A percentile compares a stretch with the other conserved stretches of the same genome.
These are phyloP conservation scores for Kregervanrija pseudodelftensis DNA, from an alignment of 805 yeast species.

Conservation along the genomic window DNA sequence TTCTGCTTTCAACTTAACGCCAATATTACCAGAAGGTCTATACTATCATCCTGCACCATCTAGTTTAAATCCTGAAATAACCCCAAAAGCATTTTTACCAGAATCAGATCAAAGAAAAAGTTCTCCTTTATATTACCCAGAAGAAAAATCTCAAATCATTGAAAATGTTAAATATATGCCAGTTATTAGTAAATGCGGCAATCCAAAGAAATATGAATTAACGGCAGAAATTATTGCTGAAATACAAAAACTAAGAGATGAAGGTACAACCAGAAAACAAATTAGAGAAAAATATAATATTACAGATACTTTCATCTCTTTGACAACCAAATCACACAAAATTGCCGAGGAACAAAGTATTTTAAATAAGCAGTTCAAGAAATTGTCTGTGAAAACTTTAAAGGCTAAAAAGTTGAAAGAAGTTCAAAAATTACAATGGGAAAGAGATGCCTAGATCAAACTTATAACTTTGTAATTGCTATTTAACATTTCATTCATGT, in stretches of 20 bases:
- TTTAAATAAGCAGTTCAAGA: constrained; percentile 15
- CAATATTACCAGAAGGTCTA: constrained; percentile 27
- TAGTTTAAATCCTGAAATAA: constrained; percentile 23
- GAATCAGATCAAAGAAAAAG: constrained; percentile 23
- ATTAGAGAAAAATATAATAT: constrained; percentile 24
- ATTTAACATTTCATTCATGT: too few relatives aligned
- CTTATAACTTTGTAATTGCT: too few relatives aligned
- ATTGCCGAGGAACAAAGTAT: constrained; percentile 15
- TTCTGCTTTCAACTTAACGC: constrained; percentile 30
- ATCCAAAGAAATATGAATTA: constrained; percentile 23
- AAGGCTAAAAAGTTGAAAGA: constrained; percentile 19
- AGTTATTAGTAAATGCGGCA: constrained; percentile 14
- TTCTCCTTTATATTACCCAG: constrained; percentile 23
- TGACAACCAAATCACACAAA: constrained; percentile 22
- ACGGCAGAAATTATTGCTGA: constrained; percentile 19
- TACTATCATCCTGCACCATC: constrained; percentile 32
- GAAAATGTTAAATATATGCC: constrained; percentile 26
- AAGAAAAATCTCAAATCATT: constrained; percentile 12
- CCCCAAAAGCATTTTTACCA: constrained; percentile 31
- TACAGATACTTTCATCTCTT: constrained; percentile 25
- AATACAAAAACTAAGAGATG: constrained; percentile 24
- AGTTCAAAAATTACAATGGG: constrained; percentile 19
- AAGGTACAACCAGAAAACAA: constrained; percentile 25
- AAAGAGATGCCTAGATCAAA: constrained; percentile 14
- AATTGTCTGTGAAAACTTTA: constrained; percentile 21